Percentiles rank a stretch among this genome's conserved stretches.
phyloP scores from a whole-genome alignment of 208 protist genomes.

The Lotmaria passim region DNA sequence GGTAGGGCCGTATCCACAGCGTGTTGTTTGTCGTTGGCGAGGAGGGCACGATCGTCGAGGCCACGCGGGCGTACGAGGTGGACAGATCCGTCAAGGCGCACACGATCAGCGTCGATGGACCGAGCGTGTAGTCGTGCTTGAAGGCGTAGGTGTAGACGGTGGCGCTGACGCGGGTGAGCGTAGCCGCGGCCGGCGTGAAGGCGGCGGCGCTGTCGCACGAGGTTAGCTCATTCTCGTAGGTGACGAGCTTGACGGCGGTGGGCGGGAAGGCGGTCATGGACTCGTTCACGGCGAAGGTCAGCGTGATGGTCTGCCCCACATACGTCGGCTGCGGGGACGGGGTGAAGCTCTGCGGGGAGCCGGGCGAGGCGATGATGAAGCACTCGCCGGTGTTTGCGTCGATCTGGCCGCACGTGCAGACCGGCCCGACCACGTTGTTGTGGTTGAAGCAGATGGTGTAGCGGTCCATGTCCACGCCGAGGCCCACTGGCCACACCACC shows the following conservation, averaged over 20 bases:
- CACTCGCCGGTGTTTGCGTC: conserved; percentile 68
- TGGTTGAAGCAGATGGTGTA: conserved; percentile 89
- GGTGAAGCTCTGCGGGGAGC: conserved; percentile 58
- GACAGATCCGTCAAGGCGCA: conserved; percentile 69
- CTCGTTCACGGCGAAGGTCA: conserved; percentile 42
- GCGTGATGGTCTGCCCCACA: conserved; percentile 80
- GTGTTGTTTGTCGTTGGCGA: conserved; percentile 41
- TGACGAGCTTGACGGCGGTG: conserved; percentile 75
- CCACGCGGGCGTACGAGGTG: conserved; percentile 43
- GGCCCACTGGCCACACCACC: conserved; percentile 81
- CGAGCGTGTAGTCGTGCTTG: conserved; percentile 78
- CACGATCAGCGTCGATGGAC: conserved; percentile 63
- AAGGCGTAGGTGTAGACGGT: conserved; percentile 69
- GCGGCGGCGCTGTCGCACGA: conserved; percentile 52
- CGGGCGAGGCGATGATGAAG: conserved; percentile 56
- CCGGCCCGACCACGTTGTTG: conserved; percentile 43
- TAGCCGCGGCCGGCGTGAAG: conserved; percentile 45
- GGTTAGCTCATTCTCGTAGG: conserved; percentile 57
- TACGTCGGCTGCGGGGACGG: conserved; percentile 69
- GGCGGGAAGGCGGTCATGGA: conserved; percentile 60
- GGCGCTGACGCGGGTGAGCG: conserved; percentile 35
- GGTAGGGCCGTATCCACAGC: conserved; percentile 78
- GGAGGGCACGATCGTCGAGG: conserved; percentile 26
- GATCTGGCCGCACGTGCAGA: conserved; percentile 89
- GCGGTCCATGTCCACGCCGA: conserved; percentile 39